A percentile compares a stretch with the other conserved stretches of the same genome.
phyloP scores from a whole-genome alignment of 2,329 filamentous ascomycete species.

The Diaporthe capsici region DNA sequence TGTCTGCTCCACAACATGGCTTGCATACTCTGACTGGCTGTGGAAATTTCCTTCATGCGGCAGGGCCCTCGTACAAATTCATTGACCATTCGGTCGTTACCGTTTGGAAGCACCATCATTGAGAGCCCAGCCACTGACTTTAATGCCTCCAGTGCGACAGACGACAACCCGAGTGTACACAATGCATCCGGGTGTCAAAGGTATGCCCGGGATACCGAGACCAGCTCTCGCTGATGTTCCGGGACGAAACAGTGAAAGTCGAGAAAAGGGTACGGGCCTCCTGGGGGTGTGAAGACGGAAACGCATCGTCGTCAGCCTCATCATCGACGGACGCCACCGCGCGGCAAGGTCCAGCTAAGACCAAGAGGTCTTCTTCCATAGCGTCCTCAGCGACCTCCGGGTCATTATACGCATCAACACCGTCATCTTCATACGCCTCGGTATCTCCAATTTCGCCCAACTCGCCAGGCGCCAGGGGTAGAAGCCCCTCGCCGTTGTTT shows the following conservation, averaged over 20 bases:
- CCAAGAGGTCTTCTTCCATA: conserved; percentile 34
- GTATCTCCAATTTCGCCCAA: conserved; percentile 35
- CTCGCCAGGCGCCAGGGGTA: neutral
- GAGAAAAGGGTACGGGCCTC: conserved; percentile 70
- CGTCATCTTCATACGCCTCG: conserved; percentile 38
- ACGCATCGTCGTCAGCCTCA: conserved; percentile 44
- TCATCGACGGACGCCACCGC: conserved; percentile 39
- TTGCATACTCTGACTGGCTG: neutral
- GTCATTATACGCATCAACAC: conserved; percentile 25
- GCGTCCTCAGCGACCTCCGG: conserved; percentile 41
- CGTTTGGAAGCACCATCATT: neutral
- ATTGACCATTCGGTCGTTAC: too few relatives aligned
- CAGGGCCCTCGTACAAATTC: neutral
- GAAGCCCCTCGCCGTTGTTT: neutral
- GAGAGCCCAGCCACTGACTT: conserved; percentile 29
- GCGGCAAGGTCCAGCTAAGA: conserved; percentile 1
- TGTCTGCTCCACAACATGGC: neutral
- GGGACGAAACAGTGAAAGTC: conserved; percentile 75
- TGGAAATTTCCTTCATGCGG: conserved; percentile 5
- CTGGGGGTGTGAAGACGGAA: conserved; percentile 55
- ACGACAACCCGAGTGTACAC: conserved; percentile 71
- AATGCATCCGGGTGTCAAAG: conserved; percentile 72
- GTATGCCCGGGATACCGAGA: conserved; percentile 76
- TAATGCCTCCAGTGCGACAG: conserved; percentile 68
- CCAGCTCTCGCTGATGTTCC: conserved; percentile 75